Evolutionary conservation across 2,329 filamentous ascomycete genomes (phyloP), one percentile per base, ranked within the genome.

Genomic region (Aspergillus felis): DNA sequence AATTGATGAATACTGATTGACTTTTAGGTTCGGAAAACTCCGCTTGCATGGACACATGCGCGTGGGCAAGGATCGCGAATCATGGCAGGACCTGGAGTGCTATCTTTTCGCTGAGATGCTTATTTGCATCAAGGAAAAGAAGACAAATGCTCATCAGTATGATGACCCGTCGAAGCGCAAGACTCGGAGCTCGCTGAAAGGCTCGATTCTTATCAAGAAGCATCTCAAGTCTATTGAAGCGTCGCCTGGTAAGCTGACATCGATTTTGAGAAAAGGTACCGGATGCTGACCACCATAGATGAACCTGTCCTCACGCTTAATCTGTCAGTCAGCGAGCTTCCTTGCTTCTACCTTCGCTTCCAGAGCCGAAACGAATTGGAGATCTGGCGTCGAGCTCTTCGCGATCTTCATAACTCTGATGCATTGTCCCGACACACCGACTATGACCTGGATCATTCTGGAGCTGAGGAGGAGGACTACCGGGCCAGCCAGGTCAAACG

Each of bases 41-140:
- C 87, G 92, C 32, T 79, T 97, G 32, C 92, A 96, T 68, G 93
- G 92, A 28, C 92, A 89, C 2, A 85, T 99, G 57, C 87, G 91
- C 54, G 94, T 99, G 24, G 94, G 94, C 66, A 99, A 99, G 76
- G 94, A 99, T 74, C 92, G 92, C 64, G 83, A 93, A 63, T 92
- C 92, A 6, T 99, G 94, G 94, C 94, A 99, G 78, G 94, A 97
- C 73, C 78, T 99, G 55, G 92, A 99, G 73, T 99, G 94, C 74
- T 99, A 91, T 73, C 83, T 99, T 29, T 99, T 99, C 71, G 91
- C 89, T 4, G 94, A 99, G 78, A 99, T 99, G 94, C 88, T 99
- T 67, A 99, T 99, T 63, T 99, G 94, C 71, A 92, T 99, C 60
- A 99, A 97, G 76, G 94, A 97, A 77, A 97, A 97, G 83, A 96